phyloP scores from a whole-genome alignment of 345 rosid genomes.

The Geranium brycei region DNA sequence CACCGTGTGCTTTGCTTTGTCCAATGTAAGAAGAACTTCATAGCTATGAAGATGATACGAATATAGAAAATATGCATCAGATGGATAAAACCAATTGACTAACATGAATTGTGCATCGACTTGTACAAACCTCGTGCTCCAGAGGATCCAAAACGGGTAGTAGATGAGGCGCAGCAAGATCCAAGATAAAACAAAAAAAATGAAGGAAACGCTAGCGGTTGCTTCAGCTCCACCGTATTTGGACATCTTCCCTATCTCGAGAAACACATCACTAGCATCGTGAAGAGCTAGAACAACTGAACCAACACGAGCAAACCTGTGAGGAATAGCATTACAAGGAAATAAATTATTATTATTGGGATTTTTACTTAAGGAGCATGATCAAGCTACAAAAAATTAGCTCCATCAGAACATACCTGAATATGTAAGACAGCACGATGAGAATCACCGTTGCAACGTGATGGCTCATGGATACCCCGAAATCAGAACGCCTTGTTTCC shows the following conservation, averaged over 20 bases:
- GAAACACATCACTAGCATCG: conserved; percentile 87
- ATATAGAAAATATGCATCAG: not conserved
- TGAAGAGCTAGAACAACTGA: conserved; percentile 89
- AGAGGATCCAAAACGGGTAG: conserved; percentile 88
- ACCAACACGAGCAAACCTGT: conserved; percentile 84
- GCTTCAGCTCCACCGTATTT: conserved; percentile 76
- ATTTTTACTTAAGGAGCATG: not conserved
- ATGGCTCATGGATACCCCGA: conserved; percentile 94
- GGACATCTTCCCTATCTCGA: conserved; percentile 93
- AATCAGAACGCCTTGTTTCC: conserved; percentile 98
- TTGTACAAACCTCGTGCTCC: conserved; percentile 87
- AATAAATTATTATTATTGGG: not conserved
- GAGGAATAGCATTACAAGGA: conserved; percentile 9
- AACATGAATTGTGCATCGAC: not conserved
- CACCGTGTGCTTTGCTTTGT: conserved; percentile 42
- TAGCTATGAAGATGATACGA: conserved; percentile 39
- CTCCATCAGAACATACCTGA: conserved; percentile 31
- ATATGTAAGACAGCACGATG: conserved; percentile 65
- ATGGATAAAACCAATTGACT: not conserved
- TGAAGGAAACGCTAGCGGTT: conserved; percentile 60
- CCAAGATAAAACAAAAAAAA: conserved; percentile 81
- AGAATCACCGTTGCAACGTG: conserved; percentile 74
- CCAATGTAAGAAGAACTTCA: conserved; percentile 55
- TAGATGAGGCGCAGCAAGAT: conserved; percentile 73
- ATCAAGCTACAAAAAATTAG: conserved; percentile 1